Evolutionary conservation across 768 basidiomycete species (phyloP).

Genomic region (Termitomyces sp.): DNA sequence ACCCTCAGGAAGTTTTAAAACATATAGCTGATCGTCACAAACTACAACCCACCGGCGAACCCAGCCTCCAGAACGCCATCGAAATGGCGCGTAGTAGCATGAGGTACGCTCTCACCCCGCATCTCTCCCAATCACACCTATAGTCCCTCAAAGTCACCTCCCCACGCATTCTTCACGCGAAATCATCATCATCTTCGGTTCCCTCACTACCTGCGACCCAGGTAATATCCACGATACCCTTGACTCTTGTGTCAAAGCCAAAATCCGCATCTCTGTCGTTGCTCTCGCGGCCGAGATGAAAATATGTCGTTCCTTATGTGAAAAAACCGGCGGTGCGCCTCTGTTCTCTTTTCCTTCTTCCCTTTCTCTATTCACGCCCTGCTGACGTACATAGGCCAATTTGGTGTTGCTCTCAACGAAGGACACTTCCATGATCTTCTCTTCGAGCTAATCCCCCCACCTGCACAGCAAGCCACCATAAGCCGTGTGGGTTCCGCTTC

Average conservation of each 20-base stretch:
- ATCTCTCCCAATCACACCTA: neutral
- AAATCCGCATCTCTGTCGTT: conserved; percentile 88
- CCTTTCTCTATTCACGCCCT: conserved; percentile 4
- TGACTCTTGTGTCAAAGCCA: conserved; percentile 74
- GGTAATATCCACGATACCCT: conserved; percentile 94
- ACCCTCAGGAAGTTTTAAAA: conserved; percentile 93
- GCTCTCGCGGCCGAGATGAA: conserved; percentile 98
- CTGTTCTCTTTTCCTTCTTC: neutral
- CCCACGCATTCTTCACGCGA: conserved; percentile 96
- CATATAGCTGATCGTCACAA: conserved; percentile 80
- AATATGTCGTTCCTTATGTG: conserved; percentile 87
- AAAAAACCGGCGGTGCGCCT: conserved; percentile 81
- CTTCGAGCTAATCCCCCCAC: conserved; percentile 94
- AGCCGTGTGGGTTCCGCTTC: conserved; percentile 39
- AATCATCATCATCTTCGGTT: conserved; percentile 90
- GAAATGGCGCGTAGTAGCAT: conserved; percentile 94
- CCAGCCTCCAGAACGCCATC: conserved; percentile 95
- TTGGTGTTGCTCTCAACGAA: conserved; percentile 98
- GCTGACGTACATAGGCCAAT: conserved; percentile 49
- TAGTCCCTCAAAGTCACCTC: conserved; percentile 62
- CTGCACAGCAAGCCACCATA: conserved; percentile 63
- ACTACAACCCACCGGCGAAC: conserved; percentile 87
- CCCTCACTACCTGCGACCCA: conserved; percentile 94
- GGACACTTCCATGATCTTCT: conserved; percentile 94
- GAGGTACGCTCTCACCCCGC: conserved; percentile 46